phyloP scores from a whole-genome alignment of 805 yeast genomes.

The Saturnispora saitoi region DNA sequence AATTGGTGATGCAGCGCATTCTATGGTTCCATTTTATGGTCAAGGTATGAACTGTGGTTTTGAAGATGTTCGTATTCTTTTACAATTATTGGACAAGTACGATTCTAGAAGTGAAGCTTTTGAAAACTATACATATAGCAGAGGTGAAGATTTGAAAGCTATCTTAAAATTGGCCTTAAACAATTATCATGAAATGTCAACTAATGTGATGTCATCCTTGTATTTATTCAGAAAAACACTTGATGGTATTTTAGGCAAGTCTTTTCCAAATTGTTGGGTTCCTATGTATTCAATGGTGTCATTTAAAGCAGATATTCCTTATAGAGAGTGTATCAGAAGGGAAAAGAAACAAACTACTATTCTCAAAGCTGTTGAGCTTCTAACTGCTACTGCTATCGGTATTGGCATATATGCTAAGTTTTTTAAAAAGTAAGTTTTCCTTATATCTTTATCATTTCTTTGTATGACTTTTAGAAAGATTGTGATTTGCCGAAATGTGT shows the following conservation, averaged over 20 bases:
- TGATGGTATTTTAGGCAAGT: slow-evolving; percentile 55
- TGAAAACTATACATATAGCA: slow-evolving; percentile 39
- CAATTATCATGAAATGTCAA: slow-evolving; percentile 83
- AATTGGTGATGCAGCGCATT: slow-evolving; percentile 91
- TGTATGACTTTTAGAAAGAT: not conserved
- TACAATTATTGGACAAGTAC: slow-evolving; percentile 37
- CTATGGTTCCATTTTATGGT: slow-evolving; percentile 97
- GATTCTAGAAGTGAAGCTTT: slow-evolving; percentile 42
- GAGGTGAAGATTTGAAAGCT: slow-evolving; percentile 64
- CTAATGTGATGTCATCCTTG: slow-evolving; percentile 54
- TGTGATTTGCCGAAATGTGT: not conserved
- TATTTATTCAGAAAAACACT: slow-evolving; percentile 59
- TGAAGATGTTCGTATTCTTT: slow-evolving; percentile 72
- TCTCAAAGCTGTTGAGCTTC: slow-evolving; percentile 27
- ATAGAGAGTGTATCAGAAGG: slow-evolving; percentile 54
- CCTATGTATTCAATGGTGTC: slow-evolving; percentile 92
- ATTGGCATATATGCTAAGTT: not conserved
- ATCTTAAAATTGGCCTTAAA: slow-evolving; percentile 71
- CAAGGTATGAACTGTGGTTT: slow-evolving; percentile 97
- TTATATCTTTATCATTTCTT: not conserved
- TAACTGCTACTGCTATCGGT: not conserved
- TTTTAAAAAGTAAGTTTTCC: not conserved
- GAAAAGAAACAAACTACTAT: slow-evolving; percentile 48
- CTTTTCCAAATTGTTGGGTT: slow-evolving; percentile 59
- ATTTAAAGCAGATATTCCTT: slow-evolving; percentile 74